Evolutionary conservation across 179 eudicot species (phyloP), one percentile per base, ranked within the genome.

Genomic region (Nepenthes alata): DNA sequence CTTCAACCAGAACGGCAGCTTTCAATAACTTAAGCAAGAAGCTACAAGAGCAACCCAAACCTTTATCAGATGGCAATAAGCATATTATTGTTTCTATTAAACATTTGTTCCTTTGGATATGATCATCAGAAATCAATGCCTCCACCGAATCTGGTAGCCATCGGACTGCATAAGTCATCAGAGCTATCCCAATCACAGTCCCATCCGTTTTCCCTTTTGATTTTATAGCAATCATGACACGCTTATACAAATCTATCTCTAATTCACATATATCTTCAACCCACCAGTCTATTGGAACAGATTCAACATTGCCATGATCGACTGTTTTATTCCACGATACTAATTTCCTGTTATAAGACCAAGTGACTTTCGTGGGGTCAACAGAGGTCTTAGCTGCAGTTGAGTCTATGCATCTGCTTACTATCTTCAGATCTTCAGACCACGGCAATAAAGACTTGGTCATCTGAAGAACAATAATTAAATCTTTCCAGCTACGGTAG

Each of bases 241-340:
- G 81, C 71, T 78, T 82, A 70, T 84, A 89, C 53, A 82, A 64
- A 61, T 80, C 83, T 58, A 87, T 76, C 16, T 89, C 96, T 41
- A 89, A 69, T 60, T 89, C 96, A 54, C 89, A 87, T 59, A 89
- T 68, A 75, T 89, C 96, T 77, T 89, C 96, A 64, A 84, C 78
- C 96, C 96, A 89, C 96, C 96, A 89, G 71, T 89, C 96, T 67
- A 64, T 89, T 1, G 96, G 91, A 63, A 84, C 87, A 53, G 75
- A 63, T 14, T 77, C 82, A 13, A 53, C 50, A 45, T 61, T 78
- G n/a, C 67, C 81, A 14, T 57, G 72, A 63, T 83, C 81, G 4
- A 73, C 50, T 37, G 77, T 81, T 63, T 69, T 70, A 53, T 85
- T 85, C 6, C 73, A 58, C 53, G 67, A 67, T 14, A 75, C 71